These are phyloP conservation scores for Plasmodium adleri DNA, from an alignment of 169 alveolate species.

Conservation along the genomic window DNA sequence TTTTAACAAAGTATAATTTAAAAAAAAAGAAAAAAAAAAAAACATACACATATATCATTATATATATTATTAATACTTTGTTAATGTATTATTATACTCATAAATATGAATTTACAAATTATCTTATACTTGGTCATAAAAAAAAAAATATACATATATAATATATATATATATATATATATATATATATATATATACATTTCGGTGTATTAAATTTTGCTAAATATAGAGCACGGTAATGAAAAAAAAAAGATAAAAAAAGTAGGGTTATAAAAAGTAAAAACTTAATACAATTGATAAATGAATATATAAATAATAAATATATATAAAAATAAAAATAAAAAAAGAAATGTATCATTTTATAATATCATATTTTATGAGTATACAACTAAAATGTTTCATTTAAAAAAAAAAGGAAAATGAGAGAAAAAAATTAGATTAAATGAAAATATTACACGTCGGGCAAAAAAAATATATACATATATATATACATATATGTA, in stretches of 20 bases:
- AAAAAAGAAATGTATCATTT: not conserved
- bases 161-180: not conserved
- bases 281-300: conserved; percentile 9
- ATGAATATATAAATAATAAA: not conserved
- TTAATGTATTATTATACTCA: not conserved
- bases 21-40: not conserved
- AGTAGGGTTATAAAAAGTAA: not conserved
- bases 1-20: conserved; percentile 3
- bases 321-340: no score
- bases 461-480: not conserved
- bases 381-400: not conserved
- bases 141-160: no score
- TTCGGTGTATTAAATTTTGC: not conserved
- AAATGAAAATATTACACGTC: not conserved
- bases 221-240: not conserved
- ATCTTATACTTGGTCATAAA: not conserved
- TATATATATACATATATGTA: not conserved
- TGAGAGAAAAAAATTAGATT: not conserved
- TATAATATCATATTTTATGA: conserved; percentile 5
- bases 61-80: not conserved
- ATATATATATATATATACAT: not conserved
- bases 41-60: not conserved
- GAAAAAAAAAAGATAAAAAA: not conserved
- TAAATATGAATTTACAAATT: conserved; percentile 32
- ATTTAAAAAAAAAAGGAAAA: conserved; percentile 18